A percentile compares a stretch with the other conserved stretches of the same genome.
Conservation (phyloP, 176 grass and related monocot species). For the Puya raimondii region DNA sequence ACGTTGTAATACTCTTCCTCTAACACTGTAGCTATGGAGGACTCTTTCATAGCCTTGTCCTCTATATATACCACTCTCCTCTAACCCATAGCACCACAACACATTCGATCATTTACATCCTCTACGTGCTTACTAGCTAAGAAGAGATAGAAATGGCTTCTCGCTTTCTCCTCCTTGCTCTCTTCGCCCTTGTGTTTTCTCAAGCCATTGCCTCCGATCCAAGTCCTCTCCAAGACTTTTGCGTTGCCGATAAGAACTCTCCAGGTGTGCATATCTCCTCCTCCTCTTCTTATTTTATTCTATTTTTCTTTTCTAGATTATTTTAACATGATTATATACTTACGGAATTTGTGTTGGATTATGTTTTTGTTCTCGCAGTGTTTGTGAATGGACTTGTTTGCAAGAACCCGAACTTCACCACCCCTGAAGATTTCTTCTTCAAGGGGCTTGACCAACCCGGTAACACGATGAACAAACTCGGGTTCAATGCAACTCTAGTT, state of each 20-base stretch:
- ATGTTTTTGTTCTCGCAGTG: conserved; percentile 8
- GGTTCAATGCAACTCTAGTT: conserved; percentile 22
- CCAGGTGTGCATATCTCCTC: conserved; percentile 19
- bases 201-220: conserved; percentile 42
- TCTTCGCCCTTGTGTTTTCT: conserved; percentile 17
- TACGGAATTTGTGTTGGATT: too few relatives aligned
- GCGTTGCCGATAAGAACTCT: conserved; percentile 43
- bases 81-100: background rate
- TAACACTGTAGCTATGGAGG: too few relatives aligned
- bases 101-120: background rate
- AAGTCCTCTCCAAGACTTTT: conserved; percentile 57
- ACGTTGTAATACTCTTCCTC: too few relatives aligned
- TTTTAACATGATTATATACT: too few relatives aligned
- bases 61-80: background rate
- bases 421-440: conserved; percentile 28
- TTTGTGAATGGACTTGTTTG: conserved; percentile 28
- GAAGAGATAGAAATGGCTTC: conserved; percentile 42
- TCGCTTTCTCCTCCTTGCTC: conserved; percentile 13
- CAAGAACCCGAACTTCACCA: conserved; percentile 17
- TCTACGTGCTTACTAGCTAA: background rate
- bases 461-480: conserved; percentile 35
- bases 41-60: too few relatives aligned
- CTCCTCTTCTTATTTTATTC: background rate
- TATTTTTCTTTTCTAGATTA: too few relatives aligned
- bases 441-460: conserved; percentile 12